phyloP scores from a whole-genome alignment of 805 yeast genomes.

The Nakazawaea anatomiae region DNA sequence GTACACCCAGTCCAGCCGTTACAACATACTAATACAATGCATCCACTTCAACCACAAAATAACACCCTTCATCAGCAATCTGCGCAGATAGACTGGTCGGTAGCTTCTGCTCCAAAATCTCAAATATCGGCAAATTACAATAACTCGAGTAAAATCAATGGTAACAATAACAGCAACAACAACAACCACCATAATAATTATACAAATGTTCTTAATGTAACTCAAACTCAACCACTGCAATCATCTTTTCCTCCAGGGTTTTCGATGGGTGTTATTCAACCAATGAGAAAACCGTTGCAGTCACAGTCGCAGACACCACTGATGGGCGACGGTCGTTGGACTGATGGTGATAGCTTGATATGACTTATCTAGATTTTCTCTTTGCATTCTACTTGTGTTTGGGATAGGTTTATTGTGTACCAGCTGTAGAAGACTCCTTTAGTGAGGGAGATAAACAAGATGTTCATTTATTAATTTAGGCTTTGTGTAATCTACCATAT shows the following conservation, averaged over 20 bases:
- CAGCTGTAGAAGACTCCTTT: too few relatives aligned
- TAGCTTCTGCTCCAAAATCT: neutral
- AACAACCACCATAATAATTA: too few relatives aligned
- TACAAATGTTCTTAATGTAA: neutral
- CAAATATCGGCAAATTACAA: neutral
- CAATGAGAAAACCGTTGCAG: constrained; percentile 3
- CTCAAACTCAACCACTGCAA: neutral
- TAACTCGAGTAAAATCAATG: neutral
- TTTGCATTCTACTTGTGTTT: too few relatives aligned
- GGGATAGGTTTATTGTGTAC: too few relatives aligned
- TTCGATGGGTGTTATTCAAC: constrained; percentile 9
- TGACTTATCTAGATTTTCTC: neutral
- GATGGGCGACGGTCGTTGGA: neutral
- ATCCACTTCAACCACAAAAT: neutral
- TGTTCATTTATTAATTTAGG: too few relatives aligned
- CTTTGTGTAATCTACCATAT: too few relatives aligned
- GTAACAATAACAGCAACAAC: neutral
- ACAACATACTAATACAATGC: neutral
- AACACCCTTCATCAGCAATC: neutral
- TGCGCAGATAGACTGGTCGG: neutral
- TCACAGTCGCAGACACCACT: neutral
- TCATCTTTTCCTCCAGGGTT: constrained; percentile 8
- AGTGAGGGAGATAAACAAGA: too few relatives aligned
- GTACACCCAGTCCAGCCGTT: neutral
- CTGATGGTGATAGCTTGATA: constrained; percentile 7